These are phyloP conservation scores for Musa troglodytarum DNA, from an alignment of 176 grass and related monocot genomes.

Conservation along the genomic window DNA sequence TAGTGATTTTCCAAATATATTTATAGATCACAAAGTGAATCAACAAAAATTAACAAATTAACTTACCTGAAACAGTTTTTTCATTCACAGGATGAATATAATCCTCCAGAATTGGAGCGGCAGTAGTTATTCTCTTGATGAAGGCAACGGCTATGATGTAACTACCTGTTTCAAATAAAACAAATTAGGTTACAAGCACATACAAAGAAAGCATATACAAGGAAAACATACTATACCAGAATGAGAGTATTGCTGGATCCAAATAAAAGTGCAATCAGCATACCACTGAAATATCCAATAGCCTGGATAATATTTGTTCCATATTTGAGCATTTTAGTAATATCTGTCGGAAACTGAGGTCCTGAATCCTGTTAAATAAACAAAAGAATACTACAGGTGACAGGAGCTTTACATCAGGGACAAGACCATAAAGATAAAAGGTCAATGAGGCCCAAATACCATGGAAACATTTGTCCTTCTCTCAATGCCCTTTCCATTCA, in stretches of 20 bases:
- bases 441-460: constrained; percentile 36
- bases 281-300: constrained; percentile 88
- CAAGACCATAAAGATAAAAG: constrained; percentile 11
- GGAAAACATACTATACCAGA: constrained; percentile 4
- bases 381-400: constrained; percentile 1
- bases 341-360: constrained; percentile 84
- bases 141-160: constrained; percentile 77
- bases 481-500: constrained; percentile 88
- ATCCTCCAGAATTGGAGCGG: constrained; percentile 41
- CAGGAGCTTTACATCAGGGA: not conserved
- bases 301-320: constrained; percentile 95
- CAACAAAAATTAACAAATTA: not conserved
- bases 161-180: constrained; percentile 41
- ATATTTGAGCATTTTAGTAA: constrained; percentile 97
- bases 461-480: constrained; percentile 78
- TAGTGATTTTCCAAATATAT: not conserved
- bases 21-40: too few relatives aligned
- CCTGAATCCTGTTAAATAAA: constrained; percentile 56
- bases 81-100: constrained; percentile 41
- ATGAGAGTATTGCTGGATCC: not conserved
- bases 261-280: constrained; percentile 6
- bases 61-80: constrained; percentile 50
- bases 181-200: constrained; percentile 5
- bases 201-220: constrained; percentile 5
- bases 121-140: constrained; percentile 34